Percentiles rank a stretch among this genome's conserved stretches.
Evolutionary conservation across 2,329 filamentous ascomycete species (phyloP).

Genomic region (Neopestalotiopsis rosae): DNA sequence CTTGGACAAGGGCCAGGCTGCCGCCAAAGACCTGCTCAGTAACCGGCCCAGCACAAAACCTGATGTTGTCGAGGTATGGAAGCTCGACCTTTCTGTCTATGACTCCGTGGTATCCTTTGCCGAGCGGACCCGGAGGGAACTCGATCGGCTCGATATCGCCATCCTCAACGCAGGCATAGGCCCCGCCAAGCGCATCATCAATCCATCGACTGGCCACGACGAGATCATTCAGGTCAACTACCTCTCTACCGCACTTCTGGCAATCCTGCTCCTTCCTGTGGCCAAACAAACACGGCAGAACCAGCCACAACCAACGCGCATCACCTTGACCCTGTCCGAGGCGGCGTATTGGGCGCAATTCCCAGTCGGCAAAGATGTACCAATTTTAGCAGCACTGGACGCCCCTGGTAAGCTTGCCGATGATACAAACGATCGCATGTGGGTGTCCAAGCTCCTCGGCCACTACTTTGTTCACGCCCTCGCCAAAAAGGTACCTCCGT

Average conservation of each 20-base stretch:
- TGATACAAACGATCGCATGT: slow-evolving; percentile 25
- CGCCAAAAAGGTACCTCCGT: slow-evolving; percentile 29
- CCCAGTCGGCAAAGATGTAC: slow-evolving; percentile 5
- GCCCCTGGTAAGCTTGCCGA: slow-evolving; percentile 14
- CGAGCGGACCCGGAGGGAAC: slow-evolving; percentile 28
- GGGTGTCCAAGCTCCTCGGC: slow-evolving; percentile 36
- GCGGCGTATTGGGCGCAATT: slow-evolving; percentile 5
- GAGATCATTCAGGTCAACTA: slow-evolving; percentile 11
- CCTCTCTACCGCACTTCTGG: slow-evolving; percentile 8
- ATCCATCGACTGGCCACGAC: slow-evolving; percentile 6
- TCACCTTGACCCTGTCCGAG: slow-evolving; percentile 22
- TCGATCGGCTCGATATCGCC: slow-evolving; percentile 43
- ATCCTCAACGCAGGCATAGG: slow-evolving; percentile 37
- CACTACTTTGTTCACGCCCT: slow-evolving; percentile 40
- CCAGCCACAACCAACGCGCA: slow-evolving; percentile 9
- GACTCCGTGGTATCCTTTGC: slow-evolving; percentile 44
- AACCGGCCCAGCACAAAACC: not conserved
- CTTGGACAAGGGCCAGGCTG: slow-evolving; percentile 42
- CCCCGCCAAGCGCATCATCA: slow-evolving; percentile 19
- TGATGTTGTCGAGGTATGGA: slow-evolving; percentile 43
- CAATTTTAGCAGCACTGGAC: slow-evolving; percentile 25
- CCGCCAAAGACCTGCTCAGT: slow-evolving; percentile 29
- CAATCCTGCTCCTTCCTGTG: slow-evolving; percentile 8
- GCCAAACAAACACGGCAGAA: not conserved
- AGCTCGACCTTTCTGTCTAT: slow-evolving; percentile 45